Conservation (phyloP, 805 yeast species). For the Myxozyma sirexii region DNA sequence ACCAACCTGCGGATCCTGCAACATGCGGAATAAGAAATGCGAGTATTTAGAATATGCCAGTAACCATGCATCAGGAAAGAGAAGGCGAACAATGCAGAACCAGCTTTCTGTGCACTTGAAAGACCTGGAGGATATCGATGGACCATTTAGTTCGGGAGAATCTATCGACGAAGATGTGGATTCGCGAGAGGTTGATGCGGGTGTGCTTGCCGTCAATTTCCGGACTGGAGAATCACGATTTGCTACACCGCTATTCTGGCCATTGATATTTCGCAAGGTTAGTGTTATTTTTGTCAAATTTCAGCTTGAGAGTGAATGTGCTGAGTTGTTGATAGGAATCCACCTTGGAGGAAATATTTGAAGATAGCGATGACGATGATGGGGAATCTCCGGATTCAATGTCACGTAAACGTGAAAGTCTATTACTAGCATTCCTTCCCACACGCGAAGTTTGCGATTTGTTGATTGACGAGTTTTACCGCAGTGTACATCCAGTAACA, state of each 20-base stretch:
- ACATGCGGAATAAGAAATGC: background rate
- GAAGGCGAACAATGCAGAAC: background rate
- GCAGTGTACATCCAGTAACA: constrained; percentile 7
- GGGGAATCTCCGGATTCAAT: background rate
- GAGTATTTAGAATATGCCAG: background rate
- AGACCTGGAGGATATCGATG: background rate
- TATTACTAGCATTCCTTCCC: background rate
- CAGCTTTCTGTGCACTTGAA: background rate
- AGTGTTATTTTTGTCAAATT: background rate
- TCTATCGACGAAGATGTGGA: background rate
- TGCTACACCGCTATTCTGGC: constrained; percentile 4
- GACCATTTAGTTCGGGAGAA: background rate
- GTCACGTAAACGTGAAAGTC: background rate
- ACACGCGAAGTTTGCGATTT: constrained; percentile 1
- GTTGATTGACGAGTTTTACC: constrained; percentile 1
- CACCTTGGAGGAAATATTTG: background rate
- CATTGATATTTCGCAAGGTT: background rate
- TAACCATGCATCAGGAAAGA: background rate
- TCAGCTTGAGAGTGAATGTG: too few relatives aligned
- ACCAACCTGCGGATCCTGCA: constrained; percentile 2
- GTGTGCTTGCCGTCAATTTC: background rate
- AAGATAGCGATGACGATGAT: background rate
- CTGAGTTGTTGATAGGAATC: background rate
- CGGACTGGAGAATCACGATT: constrained; percentile 9
- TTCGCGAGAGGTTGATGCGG: background rate